phyloP scores from a whole-genome alignment of 2,329 filamentous ascomycete species.

The Exophiala xenobiotica region DNA sequence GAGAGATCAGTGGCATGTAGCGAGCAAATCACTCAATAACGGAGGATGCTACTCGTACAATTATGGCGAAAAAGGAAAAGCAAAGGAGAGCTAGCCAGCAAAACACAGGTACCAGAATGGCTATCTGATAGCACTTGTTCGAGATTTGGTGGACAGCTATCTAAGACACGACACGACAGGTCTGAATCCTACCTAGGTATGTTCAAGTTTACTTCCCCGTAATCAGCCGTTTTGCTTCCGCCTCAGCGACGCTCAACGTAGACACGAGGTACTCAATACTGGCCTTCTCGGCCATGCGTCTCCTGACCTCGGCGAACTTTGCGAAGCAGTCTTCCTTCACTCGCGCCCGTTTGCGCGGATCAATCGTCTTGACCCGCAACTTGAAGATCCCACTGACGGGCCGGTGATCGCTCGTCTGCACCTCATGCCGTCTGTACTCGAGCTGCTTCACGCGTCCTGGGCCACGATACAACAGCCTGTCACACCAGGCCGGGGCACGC shows the following conservation, averaged over 20 bases:
- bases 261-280: constrained; percentile 27
- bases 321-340: constrained; percentile 73
- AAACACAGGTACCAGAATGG: too few species aligned
- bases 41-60: too few species aligned
- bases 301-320: constrained; percentile 65
- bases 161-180: too few species aligned
- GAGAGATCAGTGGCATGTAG: too few species aligned
- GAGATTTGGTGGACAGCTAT: too few species aligned
- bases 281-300: constrained; percentile 23
- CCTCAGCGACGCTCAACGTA: constrained; percentile 15
- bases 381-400: constrained; percentile 85
- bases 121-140: too few species aligned
- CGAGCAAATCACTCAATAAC: too few species aligned
- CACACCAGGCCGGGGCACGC: constrained; percentile 92
- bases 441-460: constrained; percentile 79
- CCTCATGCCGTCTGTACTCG: constrained; percentile 85
- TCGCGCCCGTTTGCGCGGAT: constrained; percentile 61
- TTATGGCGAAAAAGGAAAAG: too few species aligned
- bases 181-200: background rate
- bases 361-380: constrained; percentile 79
- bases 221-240: constrained; percentile 19
- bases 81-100: too few species aligned
- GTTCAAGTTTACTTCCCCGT: constrained; percentile 4
- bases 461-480: constrained; percentile 84
- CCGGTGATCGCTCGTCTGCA: constrained; percentile 86